Conservation (phyloP, 306 rosid species). For the Phaseolus lunatus region DNA sequence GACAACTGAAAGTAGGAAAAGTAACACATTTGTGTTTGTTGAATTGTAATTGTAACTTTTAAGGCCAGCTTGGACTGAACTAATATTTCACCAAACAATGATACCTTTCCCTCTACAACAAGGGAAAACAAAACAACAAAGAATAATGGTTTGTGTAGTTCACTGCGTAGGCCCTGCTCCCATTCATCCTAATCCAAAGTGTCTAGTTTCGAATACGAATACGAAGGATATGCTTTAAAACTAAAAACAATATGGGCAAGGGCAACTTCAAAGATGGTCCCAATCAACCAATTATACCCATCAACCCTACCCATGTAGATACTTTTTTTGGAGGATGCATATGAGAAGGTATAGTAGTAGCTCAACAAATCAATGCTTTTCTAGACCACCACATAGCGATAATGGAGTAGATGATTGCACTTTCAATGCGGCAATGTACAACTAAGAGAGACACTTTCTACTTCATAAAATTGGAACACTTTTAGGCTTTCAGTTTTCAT, state of each 20-base stretch:
- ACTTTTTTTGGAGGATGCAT: not conserved
- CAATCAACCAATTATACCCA: conserved; percentile 24
- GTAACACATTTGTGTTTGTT: not conserved
- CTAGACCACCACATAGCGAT: not conserved
- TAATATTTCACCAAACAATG: conserved; percentile 48
- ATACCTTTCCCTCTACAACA: conserved; percentile 39
- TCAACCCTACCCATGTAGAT: conserved; percentile 19
- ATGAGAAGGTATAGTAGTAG: conserved; percentile 36
- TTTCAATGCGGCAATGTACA: conserved; percentile 1
- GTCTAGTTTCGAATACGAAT: conserved; percentile 36
- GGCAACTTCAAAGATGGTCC: conserved; percentile 39
- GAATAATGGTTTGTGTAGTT: not conserved
- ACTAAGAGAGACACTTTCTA: not conserved
- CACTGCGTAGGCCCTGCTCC: too few species aligned
- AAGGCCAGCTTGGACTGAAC: conserved; percentile 47
- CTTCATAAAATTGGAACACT: not conserved
- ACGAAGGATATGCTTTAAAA: conserved; percentile 16
- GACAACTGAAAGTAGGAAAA: conserved; percentile 22
- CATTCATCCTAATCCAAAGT: conserved; percentile 39
- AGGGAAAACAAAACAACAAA: not conserved
- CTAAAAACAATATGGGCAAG: conserved; percentile 17
- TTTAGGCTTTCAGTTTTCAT: not conserved
- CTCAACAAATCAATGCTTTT: conserved; percentile 44
- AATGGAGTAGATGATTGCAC: conserved; percentile 36
- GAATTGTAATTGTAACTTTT: conserved; percentile 11